Evolutionary conservation across 2,329 filamentous ascomycete genomes (phyloP), one percentile per base, ranked within the genome.

Genomic region (Fusarium heterosporum): DNA sequence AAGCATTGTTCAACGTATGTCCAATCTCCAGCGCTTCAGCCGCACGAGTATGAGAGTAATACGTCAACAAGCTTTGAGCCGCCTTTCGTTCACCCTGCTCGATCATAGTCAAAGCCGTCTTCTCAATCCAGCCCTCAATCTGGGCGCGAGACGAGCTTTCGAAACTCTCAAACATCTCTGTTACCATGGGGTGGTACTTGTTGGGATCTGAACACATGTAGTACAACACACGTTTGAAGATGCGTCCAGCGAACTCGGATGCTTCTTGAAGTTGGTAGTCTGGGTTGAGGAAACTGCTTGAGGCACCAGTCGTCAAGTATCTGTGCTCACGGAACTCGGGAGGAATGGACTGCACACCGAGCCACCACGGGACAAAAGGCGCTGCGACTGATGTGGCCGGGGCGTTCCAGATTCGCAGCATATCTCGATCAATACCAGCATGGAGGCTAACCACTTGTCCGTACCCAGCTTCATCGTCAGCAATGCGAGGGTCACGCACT

Each of bases 181-280:
- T 72, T 0, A 71, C 64, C 0, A 72, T 16, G 0, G 69, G 55
- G 2, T 72, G 67, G 14, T 72, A 72, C 1, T 50, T 56, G 19
- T 59, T 60, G 0, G 69, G 69, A 2, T 70, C 65, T 7, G 59
- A 71, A 7, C 69, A 72, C 67, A 72, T 72, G 26, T 72, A 72
- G 12, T 72, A 72, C 3, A 72, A 4, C 1, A 72, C 61, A 0
- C 69, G 59, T 25, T 72, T 72, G 25, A 72, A 72, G 0, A 72
- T 59, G 2, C 69, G 69, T 0, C 67, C 69, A 1, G 67, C 69
- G 10, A 72, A 72, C 25, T 67, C 51, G 2, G 69, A 71, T 0
- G 69, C 69, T 46, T 72, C 69, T 19, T 72, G 69, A 0, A 69
- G 59, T 41, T 72, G 69, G 2, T 72, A 72, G 19, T 72, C 69